Evolutionary conservation across 208 protist genomes (phyloP).

Genomic region (Acanthamoeba rhysodes): DNA sequence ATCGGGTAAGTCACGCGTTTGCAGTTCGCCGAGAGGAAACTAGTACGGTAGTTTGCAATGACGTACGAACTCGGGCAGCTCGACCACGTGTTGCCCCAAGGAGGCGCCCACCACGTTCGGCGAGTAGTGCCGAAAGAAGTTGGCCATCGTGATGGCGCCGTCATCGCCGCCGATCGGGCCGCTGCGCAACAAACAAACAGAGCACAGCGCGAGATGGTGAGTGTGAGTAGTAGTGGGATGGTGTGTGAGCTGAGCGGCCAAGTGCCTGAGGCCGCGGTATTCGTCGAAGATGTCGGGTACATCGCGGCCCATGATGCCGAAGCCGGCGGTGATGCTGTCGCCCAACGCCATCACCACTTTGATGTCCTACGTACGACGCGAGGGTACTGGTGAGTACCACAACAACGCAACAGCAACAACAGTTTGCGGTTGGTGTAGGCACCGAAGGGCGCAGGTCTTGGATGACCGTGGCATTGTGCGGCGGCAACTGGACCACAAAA

Average conservation of each 20-base stretch:
- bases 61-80: neutral
- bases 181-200: neutral
- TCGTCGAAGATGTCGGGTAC: neutral
- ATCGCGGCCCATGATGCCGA: constrained; percentile 3
- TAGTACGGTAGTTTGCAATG: neutral
- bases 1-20: neutral
- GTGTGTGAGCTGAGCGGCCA: no score
- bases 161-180: neutral
- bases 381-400: neutral
- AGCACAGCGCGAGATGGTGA: no score
- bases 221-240: neutral
- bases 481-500: neutral
- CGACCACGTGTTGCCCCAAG: neutral
- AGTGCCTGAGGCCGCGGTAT: neutral
- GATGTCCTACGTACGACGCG: neutral
- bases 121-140: constrained; percentile 10
- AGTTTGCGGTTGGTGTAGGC: neutral
- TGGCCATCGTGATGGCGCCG: neutral
- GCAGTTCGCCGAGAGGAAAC: neutral
- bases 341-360: constrained; percentile 60
- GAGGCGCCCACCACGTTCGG: constrained; percentile 16
- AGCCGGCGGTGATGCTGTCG: constrained; percentile 49
- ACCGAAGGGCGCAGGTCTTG: constrained; percentile 45
- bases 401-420: neutral
- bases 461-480: neutral